These are phyloP conservation scores for Eragrostis tef DNA, from an alignment of 202 grass and related monocot species.

Conservation along the genomic window DNA sequence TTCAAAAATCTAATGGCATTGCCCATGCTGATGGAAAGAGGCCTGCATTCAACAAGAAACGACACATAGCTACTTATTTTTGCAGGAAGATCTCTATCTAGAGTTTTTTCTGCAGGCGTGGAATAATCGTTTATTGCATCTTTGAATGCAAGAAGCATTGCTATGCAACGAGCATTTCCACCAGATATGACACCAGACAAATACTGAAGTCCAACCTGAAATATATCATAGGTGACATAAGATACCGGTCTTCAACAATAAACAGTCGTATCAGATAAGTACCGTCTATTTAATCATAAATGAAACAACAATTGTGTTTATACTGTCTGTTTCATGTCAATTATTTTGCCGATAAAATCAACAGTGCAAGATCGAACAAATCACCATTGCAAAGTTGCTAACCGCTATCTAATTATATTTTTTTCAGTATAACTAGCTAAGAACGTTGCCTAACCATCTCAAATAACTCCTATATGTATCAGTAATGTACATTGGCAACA, in stretches of 20 bases:
- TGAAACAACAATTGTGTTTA: background rate
- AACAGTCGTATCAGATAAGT: background rate
- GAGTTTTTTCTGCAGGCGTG: slow-evolving; percentile 67
- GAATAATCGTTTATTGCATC: slow-evolving; percentile 76
- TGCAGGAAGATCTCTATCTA: slow-evolving; percentile 64
- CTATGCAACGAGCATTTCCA: slow-evolving; percentile 72
- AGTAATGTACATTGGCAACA: background rate
- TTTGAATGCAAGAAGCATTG: slow-evolving; percentile 82
- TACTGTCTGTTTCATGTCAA: background rate
- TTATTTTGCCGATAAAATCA: background rate
- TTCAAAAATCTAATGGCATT: slow-evolving; percentile 86
- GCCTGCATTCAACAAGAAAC: slow-evolving; percentile 76
- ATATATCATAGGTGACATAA: slow-evolving; percentile 1
- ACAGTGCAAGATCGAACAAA: background rate
- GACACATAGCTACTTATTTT: slow-evolving; percentile 76
- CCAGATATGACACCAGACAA: slow-evolving; percentile 66
- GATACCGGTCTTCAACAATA: background rate
- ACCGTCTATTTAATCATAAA: background rate
- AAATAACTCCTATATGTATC: background rate
- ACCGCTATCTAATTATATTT: background rate
- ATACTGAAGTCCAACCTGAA: slow-evolving; percentile 88
- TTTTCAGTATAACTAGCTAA: slow-evolving; percentile 2
- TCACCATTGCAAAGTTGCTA: background rate
- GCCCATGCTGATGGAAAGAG: slow-evolving; percentile 82
- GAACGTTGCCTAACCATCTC: background rate